Conservation (phyloP, 345 rosid species). For the Moricandia arvensis region DNA sequence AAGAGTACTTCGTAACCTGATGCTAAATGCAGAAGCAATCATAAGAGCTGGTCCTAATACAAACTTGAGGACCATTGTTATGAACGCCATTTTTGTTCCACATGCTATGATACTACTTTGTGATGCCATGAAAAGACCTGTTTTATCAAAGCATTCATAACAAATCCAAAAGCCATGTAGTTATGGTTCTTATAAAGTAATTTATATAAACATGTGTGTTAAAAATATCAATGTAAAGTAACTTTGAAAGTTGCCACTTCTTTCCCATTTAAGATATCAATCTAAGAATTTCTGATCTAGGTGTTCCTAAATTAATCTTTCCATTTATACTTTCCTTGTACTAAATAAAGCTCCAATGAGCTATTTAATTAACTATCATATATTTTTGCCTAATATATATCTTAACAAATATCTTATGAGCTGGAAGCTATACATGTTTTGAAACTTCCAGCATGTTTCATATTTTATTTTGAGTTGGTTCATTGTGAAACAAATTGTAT, state of each 20-base stretch:
- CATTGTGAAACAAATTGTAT: background rate
- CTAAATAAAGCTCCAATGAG: background rate
- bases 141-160: background rate
- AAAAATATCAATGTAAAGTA: background rate
- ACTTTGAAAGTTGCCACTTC: background rate
- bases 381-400: background rate
- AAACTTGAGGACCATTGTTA: conserved; percentile 63
- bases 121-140: conserved; percentile 90
- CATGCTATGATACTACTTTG: conserved; percentile 68
- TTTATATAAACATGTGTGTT: background rate
- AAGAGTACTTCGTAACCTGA: conserved; percentile 47
- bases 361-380: background rate
- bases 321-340: background rate
- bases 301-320: background rate
- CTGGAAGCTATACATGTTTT: background rate
- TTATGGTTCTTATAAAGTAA: background rate
- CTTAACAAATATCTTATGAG: background rate
- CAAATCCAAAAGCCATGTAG: background rate
- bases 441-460: background rate
- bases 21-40: conserved; percentile 55
- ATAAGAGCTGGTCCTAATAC: conserved; percentile 67
- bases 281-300: background rate
- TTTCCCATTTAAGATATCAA: background rate
- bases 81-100: conserved; percentile 53
- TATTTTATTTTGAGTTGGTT: background rate